A percentile compares a stretch with the other conserved stretches of the same genome.
phyloP scores from a whole-genome alignment of 805 yeast species.

The Starmerella geochares region DNA sequence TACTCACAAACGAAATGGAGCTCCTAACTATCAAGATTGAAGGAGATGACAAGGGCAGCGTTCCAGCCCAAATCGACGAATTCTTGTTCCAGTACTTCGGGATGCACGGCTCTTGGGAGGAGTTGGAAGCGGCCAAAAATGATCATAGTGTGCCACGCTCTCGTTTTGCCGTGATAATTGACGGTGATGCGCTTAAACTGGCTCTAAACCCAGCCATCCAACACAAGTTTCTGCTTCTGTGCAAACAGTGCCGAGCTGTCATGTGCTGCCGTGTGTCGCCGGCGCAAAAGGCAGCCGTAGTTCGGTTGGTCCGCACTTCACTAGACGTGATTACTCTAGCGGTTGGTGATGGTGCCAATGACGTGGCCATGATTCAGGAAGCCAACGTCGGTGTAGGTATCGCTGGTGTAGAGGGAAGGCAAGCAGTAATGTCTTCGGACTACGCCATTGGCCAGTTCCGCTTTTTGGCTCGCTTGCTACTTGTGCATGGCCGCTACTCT shows the following conservation, averaged over 20 bases:
- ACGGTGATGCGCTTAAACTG: conserved; percentile 56
- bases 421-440: conserved; percentile 79
- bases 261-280: conserved; percentile 81
- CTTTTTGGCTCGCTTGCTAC: conserved; percentile 50
- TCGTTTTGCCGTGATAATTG: conserved; percentile 55
- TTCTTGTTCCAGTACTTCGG: conserved; percentile 45
- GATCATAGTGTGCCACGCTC: conserved; percentile 59
- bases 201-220: conserved; percentile 40
- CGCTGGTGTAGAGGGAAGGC: conserved; percentile 81
- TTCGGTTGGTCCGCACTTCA: conserved; percentile 52
- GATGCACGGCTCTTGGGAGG: conserved; percentile 38
- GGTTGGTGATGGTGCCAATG: conserved; percentile 81
- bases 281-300: conserved; percentile 71
- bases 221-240: conserved; percentile 54
- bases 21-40: conserved; percentile 43
- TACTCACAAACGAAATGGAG: conserved; percentile 62
- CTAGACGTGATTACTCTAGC: conserved; percentile 70
- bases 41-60: conserved; percentile 28
- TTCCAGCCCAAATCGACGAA: conserved; percentile 35
- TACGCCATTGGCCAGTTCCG: conserved; percentile 75
- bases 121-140: conserved; percentile 42
- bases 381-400: conserved; percentile 80
- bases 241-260: conserved; percentile 70
- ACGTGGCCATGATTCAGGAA: conserved; percentile 80
- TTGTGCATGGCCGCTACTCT: conserved; percentile 78